Base-by-base conservation (phyloP, 805 yeast genomes). In the Jamesozyma hellenica region DNA sequence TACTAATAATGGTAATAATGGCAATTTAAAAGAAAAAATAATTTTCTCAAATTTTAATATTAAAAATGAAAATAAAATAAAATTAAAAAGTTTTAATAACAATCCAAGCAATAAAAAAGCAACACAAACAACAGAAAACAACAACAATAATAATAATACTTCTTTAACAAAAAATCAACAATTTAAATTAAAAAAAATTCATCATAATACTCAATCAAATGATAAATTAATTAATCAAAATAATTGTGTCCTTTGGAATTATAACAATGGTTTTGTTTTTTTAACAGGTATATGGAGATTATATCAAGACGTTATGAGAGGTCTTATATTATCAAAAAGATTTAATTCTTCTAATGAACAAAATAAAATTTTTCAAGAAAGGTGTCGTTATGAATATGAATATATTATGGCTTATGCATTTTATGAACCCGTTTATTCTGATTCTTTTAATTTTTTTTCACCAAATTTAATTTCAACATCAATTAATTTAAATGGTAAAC, bases 241-340 rank as follows among this genome's bases (percentile, higher is more conserved):
- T 42, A 81, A 82, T 50, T 75, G 86, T 75, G 74, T 86, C 40
- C 77, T 85, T 46, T 86, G 95, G 95, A 92, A 82, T 57, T 78
- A 80, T 54, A 73, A 71, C 47, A 77, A 92, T 2, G 95, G 95
- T 0, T 79, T 78, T 55, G 95, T 86, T 10, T 94, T 84, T 51
- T 68, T 86, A 37, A 86, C 95, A 0, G 94, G 94, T 0, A 70
- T 86, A 37, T 86, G 95, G 95, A 83, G 87, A 58, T 45, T 60
- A 26, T 60, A 54, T 46, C 64, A 60, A 46, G 63, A 58, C 43
- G 57, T 58, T 8, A 57, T 57, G 58, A 48, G 51, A 15, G 60
- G 56, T 19, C 41, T 58, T 26, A 42, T 45, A 18, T 32, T 40
- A 16, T 34, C 45, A 13, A 30, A 35, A n/a, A 33, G 41, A 28